Evolutionary conservation across 2,329 filamentous ascomycete genomes (phyloP).

Genomic region (Ceratocystis harringtonii): DNA sequence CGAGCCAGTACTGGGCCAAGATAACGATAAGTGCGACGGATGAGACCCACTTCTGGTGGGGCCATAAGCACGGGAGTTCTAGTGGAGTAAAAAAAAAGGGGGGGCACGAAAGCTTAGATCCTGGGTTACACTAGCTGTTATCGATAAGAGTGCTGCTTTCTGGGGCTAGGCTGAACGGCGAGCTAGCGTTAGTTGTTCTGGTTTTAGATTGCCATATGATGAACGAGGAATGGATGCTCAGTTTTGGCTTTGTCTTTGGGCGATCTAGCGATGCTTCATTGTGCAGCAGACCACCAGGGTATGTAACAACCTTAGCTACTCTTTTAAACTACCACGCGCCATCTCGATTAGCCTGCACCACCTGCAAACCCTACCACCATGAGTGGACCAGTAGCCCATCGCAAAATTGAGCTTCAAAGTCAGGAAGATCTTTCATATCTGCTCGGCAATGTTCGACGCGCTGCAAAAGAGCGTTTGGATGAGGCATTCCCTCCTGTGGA

Average conservation of each 20-base stretch:
- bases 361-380: slow-evolving; percentile 19
- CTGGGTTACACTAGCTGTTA: background rate
- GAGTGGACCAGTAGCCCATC: slow-evolving; percentile 36
- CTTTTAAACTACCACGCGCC: background rate
- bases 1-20: background rate
- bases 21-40: background rate
- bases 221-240: no score
- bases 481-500: slow-evolving; percentile 49
- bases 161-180: background rate
- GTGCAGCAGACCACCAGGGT: background rate
- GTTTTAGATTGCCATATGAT: background rate
- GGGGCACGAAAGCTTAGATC: background rate
- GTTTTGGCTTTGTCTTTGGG: background rate
- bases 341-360: background rate
- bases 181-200: background rate
- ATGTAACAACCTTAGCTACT: background rate
- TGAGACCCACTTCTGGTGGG: background rate
- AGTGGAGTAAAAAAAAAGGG: background rate
- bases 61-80: background rate
- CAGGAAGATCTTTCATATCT: slow-evolving; percentile 58
- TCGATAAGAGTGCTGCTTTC: background rate
- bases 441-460: slow-evolving; percentile 51
- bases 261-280: background rate
- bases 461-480: slow-evolving; percentile 52
- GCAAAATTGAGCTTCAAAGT: slow-evolving; percentile 68